phyloP scores from a whole-genome alignment of 495 filamentous ascomycete species.

The Bacidia gigantensis region DNA sequence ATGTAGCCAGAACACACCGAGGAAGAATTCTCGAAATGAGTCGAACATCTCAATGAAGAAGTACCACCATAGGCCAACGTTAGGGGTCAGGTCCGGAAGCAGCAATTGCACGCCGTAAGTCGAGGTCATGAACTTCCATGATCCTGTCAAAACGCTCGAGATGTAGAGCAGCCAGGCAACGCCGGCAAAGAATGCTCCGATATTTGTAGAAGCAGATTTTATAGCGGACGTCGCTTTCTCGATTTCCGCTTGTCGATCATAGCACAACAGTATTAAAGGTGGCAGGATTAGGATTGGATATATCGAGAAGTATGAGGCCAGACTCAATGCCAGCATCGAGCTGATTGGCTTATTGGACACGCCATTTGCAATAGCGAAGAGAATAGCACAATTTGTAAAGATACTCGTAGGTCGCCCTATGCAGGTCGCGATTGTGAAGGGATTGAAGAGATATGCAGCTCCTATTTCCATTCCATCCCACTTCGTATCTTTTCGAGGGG shows the following conservation, averaged over 20 bases:
- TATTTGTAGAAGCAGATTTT: conserved; percentile 39
- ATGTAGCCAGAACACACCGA: conserved; percentile 96
- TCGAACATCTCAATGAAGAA: conserved; percentile 99
- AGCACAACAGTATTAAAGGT: conserved; percentile 68
- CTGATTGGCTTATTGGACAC: conserved; percentile 58
- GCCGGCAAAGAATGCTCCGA: conserved; percentile 29
- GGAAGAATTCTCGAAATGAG: conserved; percentile 91
- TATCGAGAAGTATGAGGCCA: conserved; percentile 82
- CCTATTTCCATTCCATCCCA: conserved; percentile 68
- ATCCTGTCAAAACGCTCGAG: conserved; percentile 65
- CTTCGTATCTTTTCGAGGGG: conserved; percentile 59
- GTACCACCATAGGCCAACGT: conserved; percentile 98
- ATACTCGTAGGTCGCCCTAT: conserved; percentile 83
- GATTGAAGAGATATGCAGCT: conserved; percentile 84
- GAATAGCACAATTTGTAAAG: conserved; percentile 79
- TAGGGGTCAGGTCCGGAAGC: conserved; percentile 85
- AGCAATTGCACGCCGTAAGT: conserved; percentile 88
- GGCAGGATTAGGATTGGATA: conserved; percentile 80
- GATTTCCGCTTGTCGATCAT: conserved; percentile 42
- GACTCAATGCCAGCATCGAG: conserved; percentile 71
- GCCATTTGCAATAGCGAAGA: conserved; percentile 72
- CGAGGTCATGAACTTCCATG: conserved; percentile 71
- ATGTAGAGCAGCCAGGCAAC: conserved; percentile 48
- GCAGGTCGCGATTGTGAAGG: conserved; percentile 85
- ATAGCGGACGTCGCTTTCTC: conserved; percentile 16